These are phyloP conservation scores for Ballota nigra DNA, from an alignment of 257 asterid species.

Conservation along the genomic window DNA sequence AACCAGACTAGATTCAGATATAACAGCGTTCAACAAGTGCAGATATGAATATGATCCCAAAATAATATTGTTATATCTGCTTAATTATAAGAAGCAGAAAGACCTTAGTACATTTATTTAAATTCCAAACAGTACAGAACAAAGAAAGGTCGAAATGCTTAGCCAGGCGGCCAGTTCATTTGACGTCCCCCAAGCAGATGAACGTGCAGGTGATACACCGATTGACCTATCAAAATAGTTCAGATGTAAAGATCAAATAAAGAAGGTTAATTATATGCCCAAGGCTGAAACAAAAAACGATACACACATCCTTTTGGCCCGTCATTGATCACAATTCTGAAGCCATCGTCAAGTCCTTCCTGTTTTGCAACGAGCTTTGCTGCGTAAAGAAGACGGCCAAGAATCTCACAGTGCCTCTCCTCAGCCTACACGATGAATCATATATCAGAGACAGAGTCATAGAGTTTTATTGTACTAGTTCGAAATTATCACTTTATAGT, in stretches of 20 bases:
- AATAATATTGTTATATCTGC: not conserved
- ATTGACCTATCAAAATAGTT: constrained; percentile 57
- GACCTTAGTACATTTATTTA: constrained; percentile 13
- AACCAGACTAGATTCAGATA: not conserved
- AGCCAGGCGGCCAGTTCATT: constrained; percentile 99
- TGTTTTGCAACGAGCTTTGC: constrained; percentile 88
- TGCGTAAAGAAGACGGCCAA: constrained; percentile 77
- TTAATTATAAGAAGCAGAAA: constrained; percentile 11
- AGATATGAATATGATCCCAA: not conserved
- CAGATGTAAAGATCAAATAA: constrained; percentile 18
- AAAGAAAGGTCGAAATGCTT: constrained; percentile 20
- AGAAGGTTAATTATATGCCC: not conserved
- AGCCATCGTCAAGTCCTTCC: constrained; percentile 87
- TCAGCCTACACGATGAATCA: constrained; percentile 56
- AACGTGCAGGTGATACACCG: constrained; percentile 88
- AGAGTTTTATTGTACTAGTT: too few relatives aligned
- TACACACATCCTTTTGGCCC: constrained; percentile 84
- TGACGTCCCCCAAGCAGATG: constrained; percentile 96
- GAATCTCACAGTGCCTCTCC: constrained; percentile 71
- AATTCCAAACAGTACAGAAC: not conserved
- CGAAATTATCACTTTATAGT: too few relatives aligned
- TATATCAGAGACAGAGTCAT: not conserved
- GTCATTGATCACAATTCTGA: constrained; percentile 82
- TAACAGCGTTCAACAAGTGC: not conserved
- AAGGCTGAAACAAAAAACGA: not conserved